A percentile compares a stretch with the other conserved stretches of the same genome.
Evolutionary conservation across 495 filamentous ascomycete species (phyloP).

Genomic region (Talaromyces wortmannii): DNA sequence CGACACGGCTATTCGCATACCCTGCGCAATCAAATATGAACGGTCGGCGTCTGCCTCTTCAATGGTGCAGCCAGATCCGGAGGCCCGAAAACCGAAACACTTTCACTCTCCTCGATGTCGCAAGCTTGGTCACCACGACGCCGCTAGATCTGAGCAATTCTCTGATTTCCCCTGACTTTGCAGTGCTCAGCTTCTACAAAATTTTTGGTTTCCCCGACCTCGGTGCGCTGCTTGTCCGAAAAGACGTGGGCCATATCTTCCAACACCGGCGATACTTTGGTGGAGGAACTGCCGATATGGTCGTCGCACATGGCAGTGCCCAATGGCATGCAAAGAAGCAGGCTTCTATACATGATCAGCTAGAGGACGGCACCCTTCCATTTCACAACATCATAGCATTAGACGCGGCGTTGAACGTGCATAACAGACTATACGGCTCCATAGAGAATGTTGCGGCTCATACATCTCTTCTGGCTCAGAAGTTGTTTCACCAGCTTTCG

Average conservation of each 20-base stretch:
- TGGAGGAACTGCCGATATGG: slow-evolving; percentile 91
- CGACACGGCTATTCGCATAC: slow-evolving; percentile 62
- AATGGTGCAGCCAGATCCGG: slow-evolving; percentile 58
- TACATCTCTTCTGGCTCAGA: slow-evolving; percentile 55
- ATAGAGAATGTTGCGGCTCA: slow-evolving; percentile 71
- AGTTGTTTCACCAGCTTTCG: slow-evolving; percentile 51
- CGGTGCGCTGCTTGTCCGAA: slow-evolving; percentile 78
- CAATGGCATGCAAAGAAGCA: slow-evolving; percentile 69
- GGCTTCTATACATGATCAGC: slow-evolving; percentile 63
- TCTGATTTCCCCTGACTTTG: slow-evolving; percentile 71
- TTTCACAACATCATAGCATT: slow-evolving; percentile 85
- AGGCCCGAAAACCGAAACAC: slow-evolving; percentile 11
- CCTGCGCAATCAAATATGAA: slow-evolving; percentile 94
- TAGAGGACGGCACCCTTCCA: slow-evolving; percentile 88
- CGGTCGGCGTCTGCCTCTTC: slow-evolving; percentile 65
- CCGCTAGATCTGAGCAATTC: slow-evolving; percentile 63
- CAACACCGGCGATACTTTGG: slow-evolving; percentile 73
- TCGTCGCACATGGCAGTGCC: slow-evolving; percentile 21
- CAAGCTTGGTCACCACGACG: slow-evolving; percentile 70
- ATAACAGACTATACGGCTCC: slow-evolving; percentile 60
- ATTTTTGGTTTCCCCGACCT: slow-evolving; percentile 95
- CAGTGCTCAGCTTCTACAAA: slow-evolving; percentile 88
- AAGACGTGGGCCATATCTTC: slow-evolving; percentile 57
- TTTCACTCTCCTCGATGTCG: slow-evolving; percentile 88
- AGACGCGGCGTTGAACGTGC: slow-evolving; percentile 62